Evolutionary conservation across 148 eudicot species (phyloP).

Genomic region (Linanthus parryae): DNA sequence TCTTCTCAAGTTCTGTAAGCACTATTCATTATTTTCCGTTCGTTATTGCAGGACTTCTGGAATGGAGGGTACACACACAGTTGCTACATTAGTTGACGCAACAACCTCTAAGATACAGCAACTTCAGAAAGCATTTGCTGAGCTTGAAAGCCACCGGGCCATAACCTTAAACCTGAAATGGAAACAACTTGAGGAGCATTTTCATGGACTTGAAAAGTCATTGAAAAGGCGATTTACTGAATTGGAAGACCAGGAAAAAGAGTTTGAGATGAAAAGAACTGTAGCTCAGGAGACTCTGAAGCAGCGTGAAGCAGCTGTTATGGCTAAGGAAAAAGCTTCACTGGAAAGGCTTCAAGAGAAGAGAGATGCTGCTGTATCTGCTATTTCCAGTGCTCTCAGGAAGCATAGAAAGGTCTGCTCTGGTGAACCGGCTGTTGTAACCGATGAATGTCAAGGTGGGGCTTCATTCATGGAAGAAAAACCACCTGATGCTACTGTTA

Average conservation of each 20-base stretch:
- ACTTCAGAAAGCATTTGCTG: slow-evolving; percentile 98
- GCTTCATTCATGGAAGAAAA: slow-evolving; percentile 33
- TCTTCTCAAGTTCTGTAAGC: neutral
- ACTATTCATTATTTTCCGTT: slow-evolving; percentile 3
- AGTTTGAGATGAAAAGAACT: slow-evolving; percentile 60
- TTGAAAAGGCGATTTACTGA: slow-evolving; percentile 94
- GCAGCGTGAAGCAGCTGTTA: slow-evolving; percentile 73
- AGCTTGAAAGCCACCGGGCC: slow-evolving; percentile 95
- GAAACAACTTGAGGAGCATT: slow-evolving; percentile 97
- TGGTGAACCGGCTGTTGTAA: slow-evolving; percentile 25
- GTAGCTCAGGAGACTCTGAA: slow-evolving; percentile 56
- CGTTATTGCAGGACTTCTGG: slow-evolving; percentile 23
- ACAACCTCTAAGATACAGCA: slow-evolving; percentile 94
- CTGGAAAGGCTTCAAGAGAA: slow-evolving; percentile 81
- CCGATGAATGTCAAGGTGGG: slow-evolving; percentile 35
- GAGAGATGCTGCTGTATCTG: slow-evolving; percentile 89
- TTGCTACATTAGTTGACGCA: slow-evolving; percentile 63
- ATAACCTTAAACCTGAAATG: slow-evolving; percentile 88
- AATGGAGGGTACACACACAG: slow-evolving; percentile 81
- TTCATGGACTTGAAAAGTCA: slow-evolving; percentile 94
- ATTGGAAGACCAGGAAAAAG: slow-evolving; percentile 94
- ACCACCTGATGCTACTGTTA: slow-evolving; percentile 36
- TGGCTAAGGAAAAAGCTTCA: slow-evolving; percentile 77
- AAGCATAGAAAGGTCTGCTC: slow-evolving; percentile 50
- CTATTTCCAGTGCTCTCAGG: slow-evolving; percentile 64